phyloP scores from a whole-genome alignment of 192 early-diverging fungal genomes.

The Jimgerdemannia lactiflua region DNA sequence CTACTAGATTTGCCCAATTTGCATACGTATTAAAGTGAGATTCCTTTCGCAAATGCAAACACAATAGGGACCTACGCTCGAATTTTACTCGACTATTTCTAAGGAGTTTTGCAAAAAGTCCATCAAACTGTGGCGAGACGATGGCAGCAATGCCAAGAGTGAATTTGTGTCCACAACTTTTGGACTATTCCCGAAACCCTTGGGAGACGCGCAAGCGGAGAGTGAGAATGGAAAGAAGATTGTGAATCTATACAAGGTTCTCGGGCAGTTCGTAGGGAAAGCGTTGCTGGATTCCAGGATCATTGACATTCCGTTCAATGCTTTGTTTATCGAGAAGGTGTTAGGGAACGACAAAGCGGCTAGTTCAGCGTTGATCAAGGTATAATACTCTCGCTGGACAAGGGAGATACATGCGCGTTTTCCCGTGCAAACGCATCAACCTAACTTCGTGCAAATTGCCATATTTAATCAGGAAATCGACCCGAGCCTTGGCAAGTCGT shows the following conservation, averaged over 20 bases:
- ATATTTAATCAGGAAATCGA: constrained; percentile 76
- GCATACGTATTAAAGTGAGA: too few relatives aligned
- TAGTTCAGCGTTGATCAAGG: constrained; percentile 13
- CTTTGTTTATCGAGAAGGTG: constrained; percentile 70
- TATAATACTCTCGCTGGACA: constrained; percentile 1
- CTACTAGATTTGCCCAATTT: too few relatives aligned
- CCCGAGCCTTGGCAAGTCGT: constrained; percentile 59
- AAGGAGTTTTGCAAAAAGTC: constrained; percentile 63
- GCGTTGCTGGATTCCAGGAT: constrained; percentile 83
- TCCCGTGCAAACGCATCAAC: too few relatives aligned
- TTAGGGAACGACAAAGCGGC: constrained; percentile 50
- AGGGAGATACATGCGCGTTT: too few relatives aligned
- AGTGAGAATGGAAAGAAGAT: constrained; percentile 47
- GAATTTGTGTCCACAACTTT: constrained; percentile 43
- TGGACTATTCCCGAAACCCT: constrained; percentile 56
- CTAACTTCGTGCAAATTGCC: too few relatives aligned
- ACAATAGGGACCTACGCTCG: constrained; percentile 85
- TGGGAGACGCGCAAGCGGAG: constrained; percentile 12
- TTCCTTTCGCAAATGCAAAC: too few relatives aligned
- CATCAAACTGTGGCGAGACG: constrained; percentile 71
- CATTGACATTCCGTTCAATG: constrained; percentile 79
- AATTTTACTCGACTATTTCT: constrained; percentile 87
- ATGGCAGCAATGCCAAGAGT: constrained; percentile 14
- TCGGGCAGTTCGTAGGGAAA: constrained; percentile 89
- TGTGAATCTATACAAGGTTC: constrained; percentile 60